Conservation (phyloP, 768 basidiomycete species). For the Amanita muscaria region DNA sequence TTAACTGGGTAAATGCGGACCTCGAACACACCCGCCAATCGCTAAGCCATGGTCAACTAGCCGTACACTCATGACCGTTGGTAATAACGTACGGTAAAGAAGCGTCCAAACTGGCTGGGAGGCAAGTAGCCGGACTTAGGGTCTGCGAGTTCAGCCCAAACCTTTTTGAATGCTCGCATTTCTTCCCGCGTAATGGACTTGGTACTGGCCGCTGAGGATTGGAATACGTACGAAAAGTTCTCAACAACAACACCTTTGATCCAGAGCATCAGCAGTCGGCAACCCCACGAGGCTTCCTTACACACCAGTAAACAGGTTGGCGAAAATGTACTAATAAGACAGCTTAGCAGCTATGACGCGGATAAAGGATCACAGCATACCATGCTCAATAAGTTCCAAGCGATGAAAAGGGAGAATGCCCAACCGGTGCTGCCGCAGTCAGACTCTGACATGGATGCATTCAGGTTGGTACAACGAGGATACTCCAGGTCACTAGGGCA, state of each 20-base stretch:
- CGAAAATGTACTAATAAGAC: slow-evolving; percentile 74
- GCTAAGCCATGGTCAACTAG: slow-evolving; percentile 32
- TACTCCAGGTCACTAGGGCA: slow-evolving; percentile 56
- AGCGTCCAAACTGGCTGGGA: slow-evolving; percentile 59
- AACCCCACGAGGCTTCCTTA: background rate
- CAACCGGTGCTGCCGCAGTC: slow-evolving; percentile 85
- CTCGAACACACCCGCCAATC: slow-evolving; percentile 80
- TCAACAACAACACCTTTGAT: slow-evolving; percentile 93
- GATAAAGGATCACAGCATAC: slow-evolving; percentile 32
- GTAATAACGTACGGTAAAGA: slow-evolving; percentile 64
- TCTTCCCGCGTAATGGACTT: slow-evolving; percentile 81
- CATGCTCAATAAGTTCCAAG: slow-evolving; percentile 95
- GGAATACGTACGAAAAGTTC: slow-evolving; percentile 93
- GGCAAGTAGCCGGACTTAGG: slow-evolving; percentile 72
- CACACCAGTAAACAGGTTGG: slow-evolving; percentile 89
- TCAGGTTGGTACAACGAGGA: slow-evolving; percentile 69
- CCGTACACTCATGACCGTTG: background rate
- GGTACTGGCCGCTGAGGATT: slow-evolving; percentile 72
- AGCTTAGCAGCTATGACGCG: slow-evolving; percentile 1
- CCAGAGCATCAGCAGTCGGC: too few species aligned
- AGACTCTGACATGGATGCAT: slow-evolving; percentile 40
- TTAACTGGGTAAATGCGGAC: slow-evolving; percentile 76
- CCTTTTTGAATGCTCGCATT: slow-evolving; percentile 91
- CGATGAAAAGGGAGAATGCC: slow-evolving; percentile 83
- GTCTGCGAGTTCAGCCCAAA: slow-evolving; percentile 83